Evolutionary conservation across 805 yeast species (phyloP).

Genomic region (Tanozyma kutaoensis): DNA sequence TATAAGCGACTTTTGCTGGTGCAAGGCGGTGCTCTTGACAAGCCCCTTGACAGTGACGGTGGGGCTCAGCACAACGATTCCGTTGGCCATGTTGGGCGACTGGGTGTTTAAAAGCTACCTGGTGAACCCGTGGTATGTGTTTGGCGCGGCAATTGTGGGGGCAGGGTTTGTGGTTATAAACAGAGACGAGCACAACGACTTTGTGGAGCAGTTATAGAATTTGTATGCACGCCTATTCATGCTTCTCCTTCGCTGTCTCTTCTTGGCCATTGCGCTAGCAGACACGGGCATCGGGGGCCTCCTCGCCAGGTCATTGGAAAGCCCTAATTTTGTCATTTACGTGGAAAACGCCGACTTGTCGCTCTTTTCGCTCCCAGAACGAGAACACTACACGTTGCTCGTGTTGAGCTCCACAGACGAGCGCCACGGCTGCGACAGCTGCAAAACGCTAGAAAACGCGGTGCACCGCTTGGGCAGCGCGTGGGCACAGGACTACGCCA

Average conservation of each 20-base stretch:
- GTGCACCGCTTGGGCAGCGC: conserved; percentile 27
- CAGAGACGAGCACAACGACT: conserved; percentile 59
- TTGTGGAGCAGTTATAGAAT: conserved; percentile 5
- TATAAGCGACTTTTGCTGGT: conserved; percentile 90
- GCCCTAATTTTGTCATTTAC: too few relatives aligned
- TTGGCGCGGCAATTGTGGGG: conserved; percentile 75
- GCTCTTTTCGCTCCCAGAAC: too few relatives aligned
- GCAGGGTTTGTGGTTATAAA: conserved; percentile 77
- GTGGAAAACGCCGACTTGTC: too few relatives aligned
- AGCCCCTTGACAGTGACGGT: conserved; percentile 93
- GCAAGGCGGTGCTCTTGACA: conserved; percentile 84
- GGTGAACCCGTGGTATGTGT: conserved; percentile 47
- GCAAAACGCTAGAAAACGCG: conserved; percentile 30
- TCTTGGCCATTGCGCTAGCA: too few relatives aligned
- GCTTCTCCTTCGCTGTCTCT: too few relatives aligned
- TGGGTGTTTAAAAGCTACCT: conserved; percentile 53
- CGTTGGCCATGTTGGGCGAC: conserved; percentile 85
- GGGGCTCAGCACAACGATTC: conserved; percentile 86
- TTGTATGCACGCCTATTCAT: too few relatives aligned
- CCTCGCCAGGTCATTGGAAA: too few relatives aligned
- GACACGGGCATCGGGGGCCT: too few relatives aligned
- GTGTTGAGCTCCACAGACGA: conserved; percentile 37
- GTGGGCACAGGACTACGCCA: conserved; percentile 30
- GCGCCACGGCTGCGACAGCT: conserved; percentile 32
- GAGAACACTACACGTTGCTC: conserved; percentile 38